Percentiles rank a stretch among this genome's conserved stretches.
These are phyloP conservation scores for Poronia punctata DNA, from an alignment of 495 filamentous ascomycete genomes.

Conservation along the genomic window DNA sequence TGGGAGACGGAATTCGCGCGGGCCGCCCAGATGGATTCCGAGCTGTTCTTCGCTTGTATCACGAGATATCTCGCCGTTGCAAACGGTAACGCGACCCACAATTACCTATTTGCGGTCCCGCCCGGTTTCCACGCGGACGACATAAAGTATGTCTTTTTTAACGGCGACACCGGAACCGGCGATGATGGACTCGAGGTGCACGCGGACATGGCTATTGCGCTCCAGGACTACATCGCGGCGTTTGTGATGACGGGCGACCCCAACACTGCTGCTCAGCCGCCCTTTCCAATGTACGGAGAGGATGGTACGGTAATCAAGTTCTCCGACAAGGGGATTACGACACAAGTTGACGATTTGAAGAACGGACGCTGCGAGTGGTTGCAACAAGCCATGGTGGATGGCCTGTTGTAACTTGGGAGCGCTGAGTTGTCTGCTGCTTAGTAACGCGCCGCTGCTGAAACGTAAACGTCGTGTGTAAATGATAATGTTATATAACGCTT, in stretches of 20 bases:
- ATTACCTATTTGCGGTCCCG: slow-evolving; percentile 55
- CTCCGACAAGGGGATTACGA: slow-evolving; percentile 4
- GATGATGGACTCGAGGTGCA: too few relatives aligned
- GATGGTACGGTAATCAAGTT: slow-evolving; percentile 11
- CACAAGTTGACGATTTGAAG: slow-evolving; percentile 13
- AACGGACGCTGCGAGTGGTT: slow-evolving; percentile 34
- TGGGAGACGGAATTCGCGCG: slow-evolving; percentile 36
- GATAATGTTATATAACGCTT: too few relatives aligned
- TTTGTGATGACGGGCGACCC: slow-evolving; percentile 40
- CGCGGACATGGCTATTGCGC: slow-evolving; percentile 39
- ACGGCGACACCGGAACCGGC: slow-evolving; percentile 33
- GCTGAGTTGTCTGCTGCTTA: too few relatives aligned
- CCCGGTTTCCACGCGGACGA: slow-evolving; percentile 51
- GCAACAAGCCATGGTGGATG: slow-evolving; percentile 35
- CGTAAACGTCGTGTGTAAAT: too few relatives aligned
- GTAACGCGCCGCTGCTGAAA: too few relatives aligned
- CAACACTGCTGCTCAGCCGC: slow-evolving; percentile 9
- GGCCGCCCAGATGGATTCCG: slow-evolving; percentile 25
- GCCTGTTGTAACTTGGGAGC: slow-evolving; percentile 12
- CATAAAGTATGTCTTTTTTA: slow-evolving; percentile 49
- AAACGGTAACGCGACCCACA: slow-evolving; percentile 46
- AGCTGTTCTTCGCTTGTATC: slow-evolving; percentile 45
- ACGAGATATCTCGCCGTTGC: slow-evolving; percentile 36
- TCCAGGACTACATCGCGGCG: slow-evolving; percentile 53
- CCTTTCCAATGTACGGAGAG: slow-evolving; percentile 14